Evolutionary conservation across 2,329 filamentous ascomycete species (phyloP).

Genomic region (Phymatotrichopsis omnivora): DNA sequence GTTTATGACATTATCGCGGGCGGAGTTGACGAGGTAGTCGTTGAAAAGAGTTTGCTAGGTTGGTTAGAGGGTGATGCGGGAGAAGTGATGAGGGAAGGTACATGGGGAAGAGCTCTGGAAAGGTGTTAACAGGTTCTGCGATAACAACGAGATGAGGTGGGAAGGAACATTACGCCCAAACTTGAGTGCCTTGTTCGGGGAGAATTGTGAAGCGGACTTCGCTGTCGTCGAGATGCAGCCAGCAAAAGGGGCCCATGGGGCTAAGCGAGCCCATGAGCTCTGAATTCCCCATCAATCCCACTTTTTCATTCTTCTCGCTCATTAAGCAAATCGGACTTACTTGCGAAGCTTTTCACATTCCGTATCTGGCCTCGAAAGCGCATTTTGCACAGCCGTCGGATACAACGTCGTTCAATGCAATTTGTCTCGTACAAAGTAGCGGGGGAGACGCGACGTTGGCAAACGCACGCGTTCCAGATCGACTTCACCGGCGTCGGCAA

Average conservation of each 20-base stretch:
- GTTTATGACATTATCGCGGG: slow-evolving; percentile 79
- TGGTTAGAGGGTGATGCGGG: slow-evolving; percentile 23
- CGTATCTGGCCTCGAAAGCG: slow-evolving; percentile 56
- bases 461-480: too few species aligned
- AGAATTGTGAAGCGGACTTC: slow-evolving; percentile 93
- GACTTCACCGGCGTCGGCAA: too few species aligned
- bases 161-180: slow-evolving; percentile 69
- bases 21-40: slow-evolving; percentile 74
- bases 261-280: slow-evolving; percentile 55
- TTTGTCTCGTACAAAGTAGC: too few species aligned
- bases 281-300: slow-evolving; percentile 33
- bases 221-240: slow-evolving; percentile 80
- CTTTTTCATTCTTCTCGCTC: too few species aligned
- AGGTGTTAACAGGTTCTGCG: slow-evolving; percentile 26
- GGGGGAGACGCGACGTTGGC: too few species aligned
- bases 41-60: slow-evolving; percentile 78
- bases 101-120: slow-evolving; percentile 37
- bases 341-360: slow-evolving; percentile 57
- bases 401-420: too few species aligned
- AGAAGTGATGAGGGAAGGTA: slow-evolving; percentile 24
- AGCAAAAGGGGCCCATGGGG: slow-evolving; percentile 46
- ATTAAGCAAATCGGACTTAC: slow-evolving; percentile 41
- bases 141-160: neutral
- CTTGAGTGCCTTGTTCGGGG: slow-evolving; percentile 86
- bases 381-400: slow-evolving; percentile 42